Evolutionary conservation across 1,284 basidiomycete species (phyloP).

Genomic region (Malassezia restricta): DNA sequence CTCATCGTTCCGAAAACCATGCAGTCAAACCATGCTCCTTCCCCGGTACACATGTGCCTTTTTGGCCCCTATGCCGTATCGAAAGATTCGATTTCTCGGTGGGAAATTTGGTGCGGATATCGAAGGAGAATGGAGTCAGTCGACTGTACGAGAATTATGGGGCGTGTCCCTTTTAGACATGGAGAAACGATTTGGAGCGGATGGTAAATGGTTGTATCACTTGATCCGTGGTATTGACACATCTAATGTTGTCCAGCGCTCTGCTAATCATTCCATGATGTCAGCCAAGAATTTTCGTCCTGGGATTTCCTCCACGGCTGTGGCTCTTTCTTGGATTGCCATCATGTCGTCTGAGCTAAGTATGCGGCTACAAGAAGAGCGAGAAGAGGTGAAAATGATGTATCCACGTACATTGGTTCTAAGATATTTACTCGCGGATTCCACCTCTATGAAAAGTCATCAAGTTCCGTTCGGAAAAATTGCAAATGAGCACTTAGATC

Average conservation of each 20-base stretch:
- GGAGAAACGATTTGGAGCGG: slow-evolving; percentile 68
- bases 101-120: slow-evolving; percentile 85
- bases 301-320: slow-evolving; percentile 18
- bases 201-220: slow-evolving; percentile 67
- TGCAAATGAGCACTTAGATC: slow-evolving; percentile 43
- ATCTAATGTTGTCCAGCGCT: slow-evolving; percentile 59
- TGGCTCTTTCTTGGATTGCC: slow-evolving; percentile 66
- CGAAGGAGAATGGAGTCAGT: slow-evolving; percentile 72
- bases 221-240: slow-evolving; percentile 70
- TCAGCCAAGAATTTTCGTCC: slow-evolving; percentile 39
- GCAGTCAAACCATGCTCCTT: slow-evolving; percentile 36
- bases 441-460: slow-evolving; percentile 54
- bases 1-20: slow-evolving; percentile 32
- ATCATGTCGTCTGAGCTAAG: slow-evolving; percentile 80
- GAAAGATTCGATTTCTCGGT: slow-evolving; percentile 71
- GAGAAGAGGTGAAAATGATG: slow-evolving; percentile 57
- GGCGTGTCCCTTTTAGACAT: slow-evolving; percentile 58
- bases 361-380: slow-evolving; percentile 68
- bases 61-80: slow-evolving; percentile 26
- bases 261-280: slow-evolving; percentile 36
- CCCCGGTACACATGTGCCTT: slow-evolving; percentile 28
- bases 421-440: slow-evolving; percentile 49
- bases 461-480: slow-evolving; percentile 72
- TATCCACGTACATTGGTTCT: slow-evolving; percentile 84
- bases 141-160: slow-evolving; percentile 66